phyloP scores from a whole-genome alignment of 2,329 filamentous ascomycete genomes.

The Trichoderma brevicompactum region DNA sequence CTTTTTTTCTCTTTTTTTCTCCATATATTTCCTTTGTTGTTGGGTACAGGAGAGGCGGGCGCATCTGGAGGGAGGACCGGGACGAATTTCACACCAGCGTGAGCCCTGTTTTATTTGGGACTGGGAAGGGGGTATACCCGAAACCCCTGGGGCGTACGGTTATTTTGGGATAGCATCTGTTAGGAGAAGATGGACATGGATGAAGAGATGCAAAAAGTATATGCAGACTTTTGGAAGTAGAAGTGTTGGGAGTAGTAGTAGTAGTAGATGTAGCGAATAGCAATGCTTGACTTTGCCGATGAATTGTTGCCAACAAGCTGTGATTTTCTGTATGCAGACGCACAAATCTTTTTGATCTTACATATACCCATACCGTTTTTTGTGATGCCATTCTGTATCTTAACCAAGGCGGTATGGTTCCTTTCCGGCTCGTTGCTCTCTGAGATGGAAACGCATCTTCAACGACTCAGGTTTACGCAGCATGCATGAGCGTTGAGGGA shows the following conservation, averaged over 20 bases:
- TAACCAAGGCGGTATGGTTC: too few relatives aligned
- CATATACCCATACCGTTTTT: too few relatives aligned
- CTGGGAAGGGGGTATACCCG: slow-evolving; percentile 30
- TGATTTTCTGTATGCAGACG: background rate
- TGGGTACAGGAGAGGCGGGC: slow-evolving; percentile 37
- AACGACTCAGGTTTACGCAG: too few relatives aligned
- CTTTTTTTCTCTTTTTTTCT: slow-evolving; percentile 32
- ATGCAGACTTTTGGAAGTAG: slow-evolving; percentile 18
- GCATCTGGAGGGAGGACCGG: slow-evolving; percentile 33
- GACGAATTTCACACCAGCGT: slow-evolving; percentile 34
- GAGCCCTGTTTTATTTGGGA: slow-evolving; percentile 33
- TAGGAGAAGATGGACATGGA: slow-evolving; percentile 17
- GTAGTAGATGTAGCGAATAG: slow-evolving; percentile 30
- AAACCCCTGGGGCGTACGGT: slow-evolving; percentile 31
- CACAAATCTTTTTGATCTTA: too few relatives aligned
- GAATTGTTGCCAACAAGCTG: background rate
- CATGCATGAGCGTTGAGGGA: too few relatives aligned
- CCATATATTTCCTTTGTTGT: slow-evolving; percentile 32
- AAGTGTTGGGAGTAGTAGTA: slow-evolving; percentile 4
- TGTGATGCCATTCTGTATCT: too few relatives aligned
- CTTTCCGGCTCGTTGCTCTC: too few relatives aligned
- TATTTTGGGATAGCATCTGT: slow-evolving; percentile 30
- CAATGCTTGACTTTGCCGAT: slow-evolving; percentile 20
- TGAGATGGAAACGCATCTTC: too few relatives aligned
- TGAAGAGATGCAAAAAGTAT: slow-evolving; percentile 24